Evolutionary conservation across 2,329 filamentous ascomycete species (phyloP).

Genomic region (Cladosporium phlei): DNA sequence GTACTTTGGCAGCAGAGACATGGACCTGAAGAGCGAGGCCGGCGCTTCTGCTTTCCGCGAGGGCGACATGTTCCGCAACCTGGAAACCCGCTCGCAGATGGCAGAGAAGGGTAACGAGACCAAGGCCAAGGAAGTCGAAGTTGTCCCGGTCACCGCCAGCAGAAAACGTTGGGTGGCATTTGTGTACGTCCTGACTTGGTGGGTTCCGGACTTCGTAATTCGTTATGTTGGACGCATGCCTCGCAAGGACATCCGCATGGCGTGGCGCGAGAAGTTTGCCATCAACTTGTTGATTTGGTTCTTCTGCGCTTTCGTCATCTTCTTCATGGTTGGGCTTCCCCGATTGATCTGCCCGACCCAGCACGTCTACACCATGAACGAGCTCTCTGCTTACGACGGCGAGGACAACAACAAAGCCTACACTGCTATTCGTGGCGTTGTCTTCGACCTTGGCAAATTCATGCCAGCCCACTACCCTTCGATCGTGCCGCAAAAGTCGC

Average conservation of each 20-base stretch:
- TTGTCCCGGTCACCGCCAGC: conserved; percentile 67
- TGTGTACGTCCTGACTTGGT: conserved; percentile 80
- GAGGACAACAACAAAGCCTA: conserved; percentile 62
- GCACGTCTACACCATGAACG: conserved; percentile 73
- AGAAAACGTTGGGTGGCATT: conserved; percentile 88
- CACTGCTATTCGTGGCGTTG: conserved; percentile 78
- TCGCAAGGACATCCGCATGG: conserved; percentile 84
- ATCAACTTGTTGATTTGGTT: conserved; percentile 99
- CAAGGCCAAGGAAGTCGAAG: conserved; percentile 84
- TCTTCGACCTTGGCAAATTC: conserved; percentile 76
- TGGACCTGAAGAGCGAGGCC: conserved; percentile 84
- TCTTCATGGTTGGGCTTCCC: conserved; percentile 88
- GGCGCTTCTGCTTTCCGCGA: conserved; percentile 84
- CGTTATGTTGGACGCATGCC: conserved; percentile 74
- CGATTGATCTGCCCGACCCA: conserved; percentile 85
- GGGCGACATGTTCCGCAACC: conserved; percentile 96
- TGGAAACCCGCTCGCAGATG: conserved; percentile 91
- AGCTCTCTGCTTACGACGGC: conserved; percentile 70
- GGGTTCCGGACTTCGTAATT: conserved; percentile 79
- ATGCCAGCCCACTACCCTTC: conserved; percentile 73
- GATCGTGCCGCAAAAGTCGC: conserved; percentile 54
- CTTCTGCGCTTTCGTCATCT: conserved; percentile 68
- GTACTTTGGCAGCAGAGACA: conserved; percentile 76
- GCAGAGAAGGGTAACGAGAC: conserved; percentile 92
- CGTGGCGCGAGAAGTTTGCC: conserved; percentile 95